Conservation (phyloP, 139 green algal genomes). For the Pycnococcus provasolii region DNA sequence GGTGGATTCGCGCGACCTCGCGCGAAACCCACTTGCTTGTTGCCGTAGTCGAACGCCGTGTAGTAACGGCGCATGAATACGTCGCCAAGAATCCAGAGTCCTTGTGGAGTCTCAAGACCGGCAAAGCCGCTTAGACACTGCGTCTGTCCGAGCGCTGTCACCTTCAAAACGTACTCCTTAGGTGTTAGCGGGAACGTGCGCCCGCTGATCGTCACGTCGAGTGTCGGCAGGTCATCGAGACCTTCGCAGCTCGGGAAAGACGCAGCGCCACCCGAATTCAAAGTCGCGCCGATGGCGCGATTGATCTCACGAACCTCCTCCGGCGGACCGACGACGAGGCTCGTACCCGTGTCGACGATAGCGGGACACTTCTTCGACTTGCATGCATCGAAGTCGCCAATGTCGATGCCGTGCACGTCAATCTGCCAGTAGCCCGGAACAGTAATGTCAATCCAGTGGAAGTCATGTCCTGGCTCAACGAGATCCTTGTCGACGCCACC, state of each 20-base stretch:
- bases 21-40: conserved; percentile 81
- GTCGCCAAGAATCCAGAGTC: conserved; percentile 93
- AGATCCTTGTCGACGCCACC: conserved; percentile 64
- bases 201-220: conserved; percentile 71
- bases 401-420: conserved; percentile 54
- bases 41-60: conserved; percentile 86
- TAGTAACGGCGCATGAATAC: conserved; percentile 91
- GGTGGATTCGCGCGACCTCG: too few relatives aligned
- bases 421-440: conserved; percentile 92
- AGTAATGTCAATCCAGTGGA: conserved; percentile 71
- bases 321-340: conserved; percentile 59
- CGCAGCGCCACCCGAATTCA: too few relatives aligned
- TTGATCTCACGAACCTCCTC: conserved; percentile 71
- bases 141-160: conserved; percentile 30
- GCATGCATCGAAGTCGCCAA: conserved; percentile 26
- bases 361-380: conserved; percentile 29
- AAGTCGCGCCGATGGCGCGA: conserved; percentile 18
- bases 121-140: conserved; percentile 95
- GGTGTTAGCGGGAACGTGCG: conserved; percentile 58
- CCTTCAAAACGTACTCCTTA: conserved; percentile 78
- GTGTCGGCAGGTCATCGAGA: conserved; percentile 56
- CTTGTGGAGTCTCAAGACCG: conserved; percentile 72
- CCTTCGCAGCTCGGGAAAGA: conserved; percentile 42
- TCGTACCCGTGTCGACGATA: conserved; percentile 88
- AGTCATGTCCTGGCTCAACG: conserved; percentile 31